Base-by-base conservation (phyloP, 2,329 filamentous ascomycete species). In the Hypoxylon sp. region DNA sequence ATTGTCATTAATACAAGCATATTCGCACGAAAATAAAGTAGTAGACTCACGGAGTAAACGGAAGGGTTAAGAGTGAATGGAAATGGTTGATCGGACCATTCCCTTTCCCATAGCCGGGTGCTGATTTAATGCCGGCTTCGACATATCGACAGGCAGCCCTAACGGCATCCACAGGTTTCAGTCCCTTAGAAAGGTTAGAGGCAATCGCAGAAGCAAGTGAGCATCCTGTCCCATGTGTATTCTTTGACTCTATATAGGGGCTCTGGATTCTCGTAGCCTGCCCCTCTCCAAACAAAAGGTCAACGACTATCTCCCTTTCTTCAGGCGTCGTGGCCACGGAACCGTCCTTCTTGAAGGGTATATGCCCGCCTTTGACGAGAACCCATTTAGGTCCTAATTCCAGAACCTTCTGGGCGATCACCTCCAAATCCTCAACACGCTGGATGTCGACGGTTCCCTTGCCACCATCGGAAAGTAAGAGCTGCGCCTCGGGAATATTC, bases 171-270 rank as follows among this genome's bases (percentile, higher is more conserved):
- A 84, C 79, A 1, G 92, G 82, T 5, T 83, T 80, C 52, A 86
- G 76, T 0, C 89, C 90, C 57, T 82, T 86, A 13, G 91, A 85
- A 6, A 94, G 79, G 67, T 92, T 91, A n/a, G 90, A 90, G 1
- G 92, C 89, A 73, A 94, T 92, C 2, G 92, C 91, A 67, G 92
- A 97, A 43, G 96, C 96, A 65, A 98, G 85, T 9, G 94, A 97
- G 77, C 96, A 99, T 3, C 96, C 96, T 0, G 96, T 98, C 0
- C 96, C 96, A 75, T 99, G 96, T 0, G 95, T 98, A 76, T 95
- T 95, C 65, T 84, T 90, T 7, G 91, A 93, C 9, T 84, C 80
- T 68, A 93, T 84, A 76, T 91, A 98, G 3, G 85, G 84, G 41
- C 89, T 92, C 78, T 94, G 86, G 52, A 97, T 86, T 41, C 89